Conservation (phyloP, 495 filamentous ascomycete genomes). For the Aspergillus heteromorphus region DNA sequence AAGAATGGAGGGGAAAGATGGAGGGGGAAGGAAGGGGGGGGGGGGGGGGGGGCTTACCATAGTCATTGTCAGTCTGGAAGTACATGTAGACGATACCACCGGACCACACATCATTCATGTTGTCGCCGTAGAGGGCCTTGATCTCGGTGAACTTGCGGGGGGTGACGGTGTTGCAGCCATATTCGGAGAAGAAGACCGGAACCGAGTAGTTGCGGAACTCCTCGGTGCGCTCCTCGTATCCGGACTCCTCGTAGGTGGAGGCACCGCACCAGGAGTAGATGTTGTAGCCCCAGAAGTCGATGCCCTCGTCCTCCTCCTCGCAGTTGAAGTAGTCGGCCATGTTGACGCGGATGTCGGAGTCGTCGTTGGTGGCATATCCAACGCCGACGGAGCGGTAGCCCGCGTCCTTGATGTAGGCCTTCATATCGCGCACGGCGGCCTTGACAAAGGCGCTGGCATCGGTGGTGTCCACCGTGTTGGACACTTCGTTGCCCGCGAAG, state of each 20-base stretch:
- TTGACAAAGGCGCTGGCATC: slow-evolving; percentile 87
- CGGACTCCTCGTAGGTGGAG: slow-evolving; percentile 64
- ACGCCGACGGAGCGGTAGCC: slow-evolving; percentile 75
- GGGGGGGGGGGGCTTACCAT: slow-evolving; percentile 49
- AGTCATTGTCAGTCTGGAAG: slow-evolving; percentile 86
- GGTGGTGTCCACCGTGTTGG: slow-evolving; percentile 78
- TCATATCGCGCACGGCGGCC: slow-evolving; percentile 91
- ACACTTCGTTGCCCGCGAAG: slow-evolving; percentile 96
- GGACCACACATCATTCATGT: slow-evolving; percentile 84
- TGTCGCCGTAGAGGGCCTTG: slow-evolving; percentile 65
- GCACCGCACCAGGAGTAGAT: slow-evolving; percentile 97
- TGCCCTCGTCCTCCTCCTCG: slow-evolving; percentile 53
- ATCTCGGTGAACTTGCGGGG: slow-evolving; percentile 85
- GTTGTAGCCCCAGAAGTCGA: slow-evolving; percentile 99
- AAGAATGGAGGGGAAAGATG: neutral
- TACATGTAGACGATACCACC: slow-evolving; percentile 98
- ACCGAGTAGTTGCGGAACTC: slow-evolving; percentile 86
- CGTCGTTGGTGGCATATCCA: slow-evolving; percentile 93
- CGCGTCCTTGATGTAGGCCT: slow-evolving; percentile 79
- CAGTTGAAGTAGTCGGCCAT: slow-evolving; percentile 94
- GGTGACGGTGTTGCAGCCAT: slow-evolving; percentile 80
- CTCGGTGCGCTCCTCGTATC: slow-evolving; percentile 70
- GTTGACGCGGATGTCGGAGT: slow-evolving; percentile 66
- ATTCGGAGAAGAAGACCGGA: slow-evolving; percentile 96
- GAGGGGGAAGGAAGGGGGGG: neutral